phyloP scores from a whole-genome alignment of 768 basidiomycete genomes.

The Symmetrospora coprosmae region DNA sequence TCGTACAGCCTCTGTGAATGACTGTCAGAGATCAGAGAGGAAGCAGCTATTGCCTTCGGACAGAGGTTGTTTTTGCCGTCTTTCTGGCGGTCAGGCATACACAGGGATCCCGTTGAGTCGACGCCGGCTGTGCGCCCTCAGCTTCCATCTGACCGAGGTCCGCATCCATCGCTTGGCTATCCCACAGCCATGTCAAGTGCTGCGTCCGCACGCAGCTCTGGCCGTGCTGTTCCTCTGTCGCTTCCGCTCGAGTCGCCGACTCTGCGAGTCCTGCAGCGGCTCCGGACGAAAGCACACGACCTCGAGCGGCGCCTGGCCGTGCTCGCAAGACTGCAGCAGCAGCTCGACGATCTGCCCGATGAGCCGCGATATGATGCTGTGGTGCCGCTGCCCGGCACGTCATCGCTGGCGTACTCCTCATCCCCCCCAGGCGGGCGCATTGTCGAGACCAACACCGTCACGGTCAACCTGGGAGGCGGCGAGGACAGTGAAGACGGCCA shows the following conservation, averaged over 20 bases:
- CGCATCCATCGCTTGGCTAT: no score
- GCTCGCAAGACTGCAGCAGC: not conserved
- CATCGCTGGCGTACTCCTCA: not conserved
- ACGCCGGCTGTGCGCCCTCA: no score
- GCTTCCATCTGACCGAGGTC: no score
- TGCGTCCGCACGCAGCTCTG: no score
- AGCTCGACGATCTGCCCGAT: not conserved
- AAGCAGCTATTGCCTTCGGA: no score
- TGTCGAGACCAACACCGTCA: conserved; percentile 2
- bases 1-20: no score
- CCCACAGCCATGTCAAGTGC: no score
- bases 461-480: not conserved
- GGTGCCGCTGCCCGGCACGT: not conserved
- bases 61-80: no score
- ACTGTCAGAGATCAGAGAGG: no score
- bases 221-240: conserved; percentile 3
- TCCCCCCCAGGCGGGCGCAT: not conserved
- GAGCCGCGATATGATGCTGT: conserved; percentile 8
- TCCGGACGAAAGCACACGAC: not conserved
- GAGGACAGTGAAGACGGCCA: not conserved
- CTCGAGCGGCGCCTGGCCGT: not conserved
- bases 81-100: no score
- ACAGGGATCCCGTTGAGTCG: no score
- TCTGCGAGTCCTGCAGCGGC: not conserved
- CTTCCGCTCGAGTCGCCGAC: conserved; percentile 1